phyloP scores from a whole-genome alignment of 2,329 filamentous ascomycete species.

The Chalaropsis ovoidea region DNA sequence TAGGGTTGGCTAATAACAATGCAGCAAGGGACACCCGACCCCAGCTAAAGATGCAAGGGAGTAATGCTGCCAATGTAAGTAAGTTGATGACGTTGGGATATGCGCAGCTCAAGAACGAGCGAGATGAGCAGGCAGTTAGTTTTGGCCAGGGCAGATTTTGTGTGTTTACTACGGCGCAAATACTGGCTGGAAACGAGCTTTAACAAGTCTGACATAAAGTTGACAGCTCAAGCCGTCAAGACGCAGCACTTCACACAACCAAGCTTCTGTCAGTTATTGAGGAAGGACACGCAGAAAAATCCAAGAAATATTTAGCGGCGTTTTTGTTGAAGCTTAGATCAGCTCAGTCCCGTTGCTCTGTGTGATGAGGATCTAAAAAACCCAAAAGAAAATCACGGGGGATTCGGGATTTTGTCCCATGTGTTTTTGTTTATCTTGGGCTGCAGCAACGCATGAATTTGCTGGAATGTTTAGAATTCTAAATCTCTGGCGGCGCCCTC shows the following conservation, averaged over 20 bases:
- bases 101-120: background rate
- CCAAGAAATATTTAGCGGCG: background rate
- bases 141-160: background rate
- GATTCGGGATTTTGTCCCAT: background rate
- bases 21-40: background rate
- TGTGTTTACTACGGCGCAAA: too few relatives aligned
- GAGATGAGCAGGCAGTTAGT: background rate
- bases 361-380: constrained; percentile 3
- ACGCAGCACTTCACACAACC: background rate
- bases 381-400: constrained; percentile 7
- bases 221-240: too few relatives aligned
- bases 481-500: background rate
- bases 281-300: too few relatives aligned
- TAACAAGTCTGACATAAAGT: too few relatives aligned
- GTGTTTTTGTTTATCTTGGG: constrained; percentile 1
- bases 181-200: too few relatives aligned
- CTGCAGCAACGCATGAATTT: constrained; percentile 4
- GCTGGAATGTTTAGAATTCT: constrained; percentile 5
- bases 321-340: background rate
- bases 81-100: background rate
- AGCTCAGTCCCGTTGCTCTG: constrained; percentile 11
- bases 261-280: background rate
- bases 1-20: background rate
- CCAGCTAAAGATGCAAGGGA: background rate
- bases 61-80: background rate